A percentile compares a stretch with the other conserved stretches of the same genome.
Evolutionary conservation across 1,284 basidiomycete genomes (phyloP).

Genomic region (Cystobasidium pallidum): DNA sequence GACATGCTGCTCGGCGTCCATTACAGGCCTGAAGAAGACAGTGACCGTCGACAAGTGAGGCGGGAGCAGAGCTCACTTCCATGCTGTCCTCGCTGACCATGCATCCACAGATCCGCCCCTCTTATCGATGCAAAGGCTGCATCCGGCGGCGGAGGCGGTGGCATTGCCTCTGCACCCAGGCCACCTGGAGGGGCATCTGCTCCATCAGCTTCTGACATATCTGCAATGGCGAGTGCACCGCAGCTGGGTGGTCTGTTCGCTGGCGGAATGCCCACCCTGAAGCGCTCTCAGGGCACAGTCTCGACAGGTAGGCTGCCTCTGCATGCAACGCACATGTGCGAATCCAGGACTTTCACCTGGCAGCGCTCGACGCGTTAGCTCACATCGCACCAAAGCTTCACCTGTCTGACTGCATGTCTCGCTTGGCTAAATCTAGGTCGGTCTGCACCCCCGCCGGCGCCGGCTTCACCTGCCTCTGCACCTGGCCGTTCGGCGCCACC

Average conservation of each 20-base stretch:
- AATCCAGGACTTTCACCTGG: no score
- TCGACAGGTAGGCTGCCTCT: slow-evolving; percentile 25
- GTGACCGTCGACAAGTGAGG: slow-evolving; percentile 28
- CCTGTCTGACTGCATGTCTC: no score
- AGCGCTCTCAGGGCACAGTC: slow-evolving; percentile 23
- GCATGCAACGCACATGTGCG: neutral
- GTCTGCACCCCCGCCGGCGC: neutral
- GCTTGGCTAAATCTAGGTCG: slow-evolving; percentile 7
- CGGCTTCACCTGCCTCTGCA: slow-evolving; percentile 16
- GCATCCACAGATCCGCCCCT: slow-evolving; percentile 22
- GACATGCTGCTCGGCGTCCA: no score
- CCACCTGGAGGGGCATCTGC: slow-evolving; percentile 26
- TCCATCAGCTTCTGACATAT: slow-evolving; percentile 23
- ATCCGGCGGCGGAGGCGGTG: slow-evolving; percentile 25
- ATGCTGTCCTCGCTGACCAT: neutral
- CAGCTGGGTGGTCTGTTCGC: slow-evolving; percentile 41
- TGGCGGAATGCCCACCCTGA: slow-evolving; percentile 38
- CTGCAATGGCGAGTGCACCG: slow-evolving; percentile 35
- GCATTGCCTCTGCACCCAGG: slow-evolving; percentile 25
- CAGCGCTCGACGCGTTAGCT: no score
- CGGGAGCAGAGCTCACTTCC: neutral
- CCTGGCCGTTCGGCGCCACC: slow-evolving; percentile 6
- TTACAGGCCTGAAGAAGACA: slow-evolving; percentile 17
- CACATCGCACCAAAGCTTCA: no score
- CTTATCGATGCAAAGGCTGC: slow-evolving; percentile 8